Evolutionary conservation across 2,329 filamentous ascomycete species (phyloP).

Genomic region (Dactylonectria macrodidyma): DNA sequence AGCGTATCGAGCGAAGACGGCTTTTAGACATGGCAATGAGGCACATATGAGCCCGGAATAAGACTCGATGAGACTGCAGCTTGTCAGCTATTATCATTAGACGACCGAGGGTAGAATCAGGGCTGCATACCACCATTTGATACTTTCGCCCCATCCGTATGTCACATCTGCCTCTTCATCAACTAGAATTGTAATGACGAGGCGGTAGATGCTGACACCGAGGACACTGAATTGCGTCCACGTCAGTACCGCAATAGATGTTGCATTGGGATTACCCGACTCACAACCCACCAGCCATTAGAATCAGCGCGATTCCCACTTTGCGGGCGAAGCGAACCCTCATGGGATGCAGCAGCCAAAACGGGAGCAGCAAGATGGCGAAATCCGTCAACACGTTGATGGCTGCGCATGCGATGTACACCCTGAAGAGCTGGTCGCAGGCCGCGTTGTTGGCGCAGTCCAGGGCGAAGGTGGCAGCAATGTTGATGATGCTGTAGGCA

Average conservation of each 20-base stretch:
- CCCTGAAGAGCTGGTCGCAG: neutral
- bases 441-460: neutral
- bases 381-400: conserved; percentile 15
- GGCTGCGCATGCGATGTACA: conserved; percentile 10
- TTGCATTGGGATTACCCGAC: neutral
- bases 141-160: neutral
- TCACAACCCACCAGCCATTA: conserved; percentile 34
- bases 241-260: neutral
- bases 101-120: neutral
- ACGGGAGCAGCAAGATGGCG: conserved; percentile 21
- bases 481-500: conserved; percentile 15
- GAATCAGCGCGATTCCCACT: conserved; percentile 21
- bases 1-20: conserved; percentile 14
- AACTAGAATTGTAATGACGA: neutral
- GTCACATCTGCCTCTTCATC: conserved; percentile 4
- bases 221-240: conserved; percentile 2
- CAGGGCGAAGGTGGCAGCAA: neutral
- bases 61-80: conserved; percentile 25
- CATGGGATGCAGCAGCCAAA: conserved; percentile 30
- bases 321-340: conserved; percentile 6
- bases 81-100: neutral
- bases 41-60: conserved; percentile 31
- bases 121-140: conserved; percentile 22
- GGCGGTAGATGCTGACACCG: conserved; percentile 25
- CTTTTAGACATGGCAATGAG: conserved; percentile 30